phyloP scores from a whole-genome alignment of 371 early-diverging fungal genomes.

The Mortierella sp. region DNA sequence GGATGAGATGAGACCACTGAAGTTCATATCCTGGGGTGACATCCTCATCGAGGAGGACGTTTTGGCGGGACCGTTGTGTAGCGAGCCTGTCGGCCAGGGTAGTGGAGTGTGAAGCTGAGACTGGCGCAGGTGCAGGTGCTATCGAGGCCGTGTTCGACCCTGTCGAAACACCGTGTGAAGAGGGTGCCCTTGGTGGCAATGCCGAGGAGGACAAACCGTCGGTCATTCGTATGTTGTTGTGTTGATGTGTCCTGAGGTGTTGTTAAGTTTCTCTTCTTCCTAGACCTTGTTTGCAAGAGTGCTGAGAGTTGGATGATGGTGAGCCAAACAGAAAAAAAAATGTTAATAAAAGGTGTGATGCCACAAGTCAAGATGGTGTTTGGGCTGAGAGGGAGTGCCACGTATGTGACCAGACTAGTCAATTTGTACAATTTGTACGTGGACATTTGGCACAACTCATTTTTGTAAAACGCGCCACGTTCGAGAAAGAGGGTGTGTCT shows the following conservation, averaged over 20 bases:
- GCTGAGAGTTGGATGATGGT: slow-evolving; percentile 6
- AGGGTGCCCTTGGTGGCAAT: slow-evolving; percentile 24
- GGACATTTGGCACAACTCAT: background rate
- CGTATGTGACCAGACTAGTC: background rate
- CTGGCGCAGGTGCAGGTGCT: background rate
- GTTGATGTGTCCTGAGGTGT: background rate
- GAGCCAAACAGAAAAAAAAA: background rate
- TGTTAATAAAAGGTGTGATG: background rate
- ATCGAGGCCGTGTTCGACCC: slow-evolving; percentile 13
- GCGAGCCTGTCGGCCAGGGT: slow-evolving; percentile 22
- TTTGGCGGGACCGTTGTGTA: slow-evolving; percentile 12
- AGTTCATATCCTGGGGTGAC: slow-evolving; percentile 66
- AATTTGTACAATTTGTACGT: background rate
- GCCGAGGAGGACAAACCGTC: slow-evolving; percentile 37
- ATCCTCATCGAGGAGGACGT: background rate
- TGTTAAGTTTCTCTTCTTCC: background rate
- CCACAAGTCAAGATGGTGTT: background rate
- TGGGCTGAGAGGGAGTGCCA: background rate
- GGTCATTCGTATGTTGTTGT: slow-evolving; percentile 27
- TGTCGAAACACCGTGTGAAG: background rate
- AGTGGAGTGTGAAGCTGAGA: slow-evolving; percentile 13
- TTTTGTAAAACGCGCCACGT: background rate
- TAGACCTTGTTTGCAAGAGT: background rate
- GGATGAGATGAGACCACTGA: slow-evolving; percentile 82
- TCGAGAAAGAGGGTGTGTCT: background rate